These are phyloP conservation scores for Smallanthus sonchifolius DNA, from an alignment of 129 eudicot genomes.

Conservation along the genomic window DNA sequence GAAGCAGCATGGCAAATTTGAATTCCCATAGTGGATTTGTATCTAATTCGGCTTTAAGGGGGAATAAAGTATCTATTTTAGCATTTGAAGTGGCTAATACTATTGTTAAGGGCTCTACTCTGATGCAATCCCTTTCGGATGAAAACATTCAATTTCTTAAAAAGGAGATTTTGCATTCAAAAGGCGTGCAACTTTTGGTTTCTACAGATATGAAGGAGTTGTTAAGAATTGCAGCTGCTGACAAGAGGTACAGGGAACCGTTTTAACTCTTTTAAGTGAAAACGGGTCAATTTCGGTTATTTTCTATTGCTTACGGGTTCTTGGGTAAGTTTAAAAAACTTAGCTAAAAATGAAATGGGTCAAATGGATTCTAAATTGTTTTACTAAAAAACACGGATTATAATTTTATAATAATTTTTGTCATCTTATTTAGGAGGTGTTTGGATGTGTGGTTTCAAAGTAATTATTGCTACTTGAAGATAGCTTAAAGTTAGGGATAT, in stretches of 20 bases:
- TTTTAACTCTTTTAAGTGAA: neutral
- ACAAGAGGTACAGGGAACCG: slow-evolving; percentile 64
- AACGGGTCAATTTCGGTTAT: neutral
- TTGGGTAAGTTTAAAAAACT: neutral
- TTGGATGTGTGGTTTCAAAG: neutral
- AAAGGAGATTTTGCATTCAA: slow-evolving; percentile 67
- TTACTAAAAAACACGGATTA: neutral
- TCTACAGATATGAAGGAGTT: slow-evolving; percentile 84
- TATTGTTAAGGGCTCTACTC: slow-evolving; percentile 73
- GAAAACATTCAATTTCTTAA: slow-evolving; percentile 60
- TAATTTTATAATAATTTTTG: neutral
- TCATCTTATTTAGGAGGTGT: neutral
- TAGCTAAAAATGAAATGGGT: neutral
- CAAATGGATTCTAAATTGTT: neutral
- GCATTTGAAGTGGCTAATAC: slow-evolving; percentile 98
- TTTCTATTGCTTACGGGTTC: neutral
- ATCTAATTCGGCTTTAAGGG: slow-evolving; percentile 60
- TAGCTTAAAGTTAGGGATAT: neutral
- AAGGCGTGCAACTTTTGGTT: slow-evolving; percentile 79
- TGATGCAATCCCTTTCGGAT: slow-evolving; percentile 79
- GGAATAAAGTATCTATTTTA: slow-evolving; percentile 63
- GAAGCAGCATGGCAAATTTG: slow-evolving; percentile 85
- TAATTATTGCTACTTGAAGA: neutral
- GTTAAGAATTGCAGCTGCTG: slow-evolving; percentile 79
- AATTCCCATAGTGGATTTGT: slow-evolving; percentile 65